phyloP scores from a whole-genome alignment of 202 grass and related monocot genomes.

The Musa balbisiana region DNA sequence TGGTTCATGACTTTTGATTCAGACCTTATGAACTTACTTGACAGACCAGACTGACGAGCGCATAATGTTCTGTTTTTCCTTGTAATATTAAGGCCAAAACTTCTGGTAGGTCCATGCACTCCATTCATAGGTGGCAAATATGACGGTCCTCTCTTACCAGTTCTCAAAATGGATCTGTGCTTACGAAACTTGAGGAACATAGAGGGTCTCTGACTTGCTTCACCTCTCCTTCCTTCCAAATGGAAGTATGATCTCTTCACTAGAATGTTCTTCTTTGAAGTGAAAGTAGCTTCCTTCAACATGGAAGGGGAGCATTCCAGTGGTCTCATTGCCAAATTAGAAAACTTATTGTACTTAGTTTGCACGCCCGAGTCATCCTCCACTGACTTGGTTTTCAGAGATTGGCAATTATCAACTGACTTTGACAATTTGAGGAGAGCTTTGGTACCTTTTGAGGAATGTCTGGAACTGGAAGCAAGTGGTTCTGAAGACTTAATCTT shows the following conservation, averaged over 20 bases:
- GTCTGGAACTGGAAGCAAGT: background rate
- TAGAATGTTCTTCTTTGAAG: background rate
- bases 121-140: background rate
- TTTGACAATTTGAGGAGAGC: background rate
- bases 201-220: background rate
- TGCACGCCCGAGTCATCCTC: background rate
- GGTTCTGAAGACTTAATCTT: constrained; percentile 1
- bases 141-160: background rate
- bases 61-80: background rate
- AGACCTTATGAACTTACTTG: background rate
- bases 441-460: background rate
- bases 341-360: background rate
- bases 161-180: constrained; percentile 5
- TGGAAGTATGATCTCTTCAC: constrained; percentile 9
- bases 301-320: background rate
- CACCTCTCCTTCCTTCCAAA: constrained; percentile 10
- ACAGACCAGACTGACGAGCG: background rate
- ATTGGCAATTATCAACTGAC: background rate
- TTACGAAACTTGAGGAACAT: constrained; percentile 11
- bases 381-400: background rate
- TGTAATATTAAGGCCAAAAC: background rate
- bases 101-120: background rate
- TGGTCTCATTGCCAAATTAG: background rate
- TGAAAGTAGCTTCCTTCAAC: background rate
- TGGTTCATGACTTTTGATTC: background rate